These are phyloP conservation scores for Fagopyrum homotropicum DNA, from an alignment of 148 eudicot genomes.

Conservation along the genomic window DNA sequence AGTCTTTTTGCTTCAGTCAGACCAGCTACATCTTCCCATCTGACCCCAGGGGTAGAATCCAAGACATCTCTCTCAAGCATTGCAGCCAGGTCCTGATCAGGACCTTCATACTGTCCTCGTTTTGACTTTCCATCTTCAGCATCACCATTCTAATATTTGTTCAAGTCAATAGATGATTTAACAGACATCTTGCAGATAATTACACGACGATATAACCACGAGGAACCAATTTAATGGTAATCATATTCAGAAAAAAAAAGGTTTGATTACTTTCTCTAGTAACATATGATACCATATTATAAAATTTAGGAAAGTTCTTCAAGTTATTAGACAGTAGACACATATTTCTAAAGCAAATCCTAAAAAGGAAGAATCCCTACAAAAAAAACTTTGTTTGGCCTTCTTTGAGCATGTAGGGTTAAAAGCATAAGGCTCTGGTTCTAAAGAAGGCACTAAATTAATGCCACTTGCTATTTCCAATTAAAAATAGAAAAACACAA, in stretches of 20 bases:
- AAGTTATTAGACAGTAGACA: background rate
- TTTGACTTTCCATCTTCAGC: constrained; percentile 89
- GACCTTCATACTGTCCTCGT: constrained; percentile 86
- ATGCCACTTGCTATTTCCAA: background rate
- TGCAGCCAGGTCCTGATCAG: constrained; percentile 95
- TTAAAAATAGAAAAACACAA: background rate
- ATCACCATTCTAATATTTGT: constrained; percentile 62
- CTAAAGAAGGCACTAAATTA: background rate
- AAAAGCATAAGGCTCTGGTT: background rate
- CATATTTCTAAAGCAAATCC: background rate
- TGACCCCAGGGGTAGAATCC: constrained; percentile 89
- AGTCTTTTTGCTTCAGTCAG: constrained; percentile 93
- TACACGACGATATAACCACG: background rate
- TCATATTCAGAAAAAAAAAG: background rate
- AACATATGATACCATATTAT: background rate
- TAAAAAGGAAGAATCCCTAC: background rate
- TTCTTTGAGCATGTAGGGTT: background rate
- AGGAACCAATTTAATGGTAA: background rate
- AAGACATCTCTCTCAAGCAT: constrained; percentile 99
- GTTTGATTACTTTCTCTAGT: background rate
- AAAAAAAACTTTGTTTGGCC: background rate
- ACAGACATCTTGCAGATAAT: background rate
- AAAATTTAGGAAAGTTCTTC: background rate
- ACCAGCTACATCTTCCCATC: constrained; percentile 99
- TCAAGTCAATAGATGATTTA: constrained; percentile 8